These are phyloP conservation scores for Trichomonas tenax DNA, from an alignment of 208 protist genomes.

Conservation along the genomic window DNA sequence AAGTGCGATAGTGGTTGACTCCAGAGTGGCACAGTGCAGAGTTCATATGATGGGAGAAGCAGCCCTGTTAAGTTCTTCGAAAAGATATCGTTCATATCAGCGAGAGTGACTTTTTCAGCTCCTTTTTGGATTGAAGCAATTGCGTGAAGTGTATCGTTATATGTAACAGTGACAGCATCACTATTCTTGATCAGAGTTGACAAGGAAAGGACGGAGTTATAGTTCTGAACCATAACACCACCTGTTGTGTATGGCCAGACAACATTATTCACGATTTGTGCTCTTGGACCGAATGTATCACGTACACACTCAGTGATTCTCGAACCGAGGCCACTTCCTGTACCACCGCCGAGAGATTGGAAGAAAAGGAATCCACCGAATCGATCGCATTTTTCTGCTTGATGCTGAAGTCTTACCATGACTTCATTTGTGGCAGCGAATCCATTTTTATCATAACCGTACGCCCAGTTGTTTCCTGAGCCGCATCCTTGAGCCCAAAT, in stretches of 20 bases:
- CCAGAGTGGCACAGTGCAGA: neutral
- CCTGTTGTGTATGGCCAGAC: neutral
- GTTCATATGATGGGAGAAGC: neutral
- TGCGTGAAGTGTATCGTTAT: neutral
- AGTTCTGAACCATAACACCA: neutral
- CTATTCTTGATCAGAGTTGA: neutral
- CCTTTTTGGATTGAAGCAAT: neutral
- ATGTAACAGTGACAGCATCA: neutral
- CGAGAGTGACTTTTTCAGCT: neutral
- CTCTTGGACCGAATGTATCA: neutral
- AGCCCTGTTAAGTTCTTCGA: neutral
- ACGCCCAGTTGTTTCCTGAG: slow-evolving; percentile 10
- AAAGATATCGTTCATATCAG: neutral
- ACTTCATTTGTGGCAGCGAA: neutral
- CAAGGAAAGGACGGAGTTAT: neutral
- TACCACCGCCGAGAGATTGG: neutral
- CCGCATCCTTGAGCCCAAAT: neutral
- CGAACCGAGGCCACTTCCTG: neutral
- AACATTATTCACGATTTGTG: slow-evolving; percentile 2
- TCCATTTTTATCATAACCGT: neutral
- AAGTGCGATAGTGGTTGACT: neutral
- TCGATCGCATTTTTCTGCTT: slow-evolving; percentile 17
- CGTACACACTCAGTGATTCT: neutral
- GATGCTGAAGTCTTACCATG: neutral
- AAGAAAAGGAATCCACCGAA: slow-evolving; percentile 9